These are phyloP conservation scores for Globisporangium alternatum DNA, from an alignment of 352 stramenopile genomes.

Conservation along the genomic window DNA sequence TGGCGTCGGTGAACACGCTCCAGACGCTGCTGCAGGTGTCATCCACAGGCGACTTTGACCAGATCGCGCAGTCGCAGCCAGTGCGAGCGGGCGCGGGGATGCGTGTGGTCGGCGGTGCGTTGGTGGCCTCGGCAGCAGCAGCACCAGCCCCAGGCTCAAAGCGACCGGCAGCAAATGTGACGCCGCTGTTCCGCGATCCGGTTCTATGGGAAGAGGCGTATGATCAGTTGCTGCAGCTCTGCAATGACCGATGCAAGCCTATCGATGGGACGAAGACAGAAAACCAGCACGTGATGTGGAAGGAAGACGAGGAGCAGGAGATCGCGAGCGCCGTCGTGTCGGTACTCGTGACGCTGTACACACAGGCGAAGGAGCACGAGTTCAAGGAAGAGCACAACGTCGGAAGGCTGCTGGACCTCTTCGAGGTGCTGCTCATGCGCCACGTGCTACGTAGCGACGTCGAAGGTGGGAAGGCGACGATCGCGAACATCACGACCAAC, in stretches of 20 bases:
- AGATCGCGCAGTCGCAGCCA: slow-evolving; percentile 63
- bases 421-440: slow-evolving; percentile 56
- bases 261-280: slow-evolving; percentile 17
- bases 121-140: slow-evolving; percentile 33
- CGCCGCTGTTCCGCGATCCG: slow-evolving; percentile 37
- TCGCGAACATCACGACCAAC: slow-evolving; percentile 75
- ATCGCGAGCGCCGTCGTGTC: slow-evolving; percentile 75
- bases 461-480: slow-evolving; percentile 21
- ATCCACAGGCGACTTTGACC: slow-evolving; percentile 66
- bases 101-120: slow-evolving; percentile 86
- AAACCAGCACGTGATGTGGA: slow-evolving; percentile 23
- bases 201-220: slow-evolving; percentile 73
- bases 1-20: slow-evolving; percentile 70
- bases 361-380: slow-evolving; percentile 69
- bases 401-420: slow-evolving; percentile 57
- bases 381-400: slow-evolving; percentile 68
- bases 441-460: slow-evolving; percentile 49
- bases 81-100: slow-evolving; percentile 86
- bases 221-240: slow-evolving; percentile 51
- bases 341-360: slow-evolving; percentile 74
- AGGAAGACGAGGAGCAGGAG: slow-evolving; percentile 79
- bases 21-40: slow-evolving; percentile 83
- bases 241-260: slow-evolving; percentile 36
- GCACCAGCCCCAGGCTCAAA: slow-evolving; percentile 15
- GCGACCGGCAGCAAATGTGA: slow-evolving; percentile 9